phyloP scores from a whole-genome alignment of 148 eudicot genomes.

The Camellia sinensis region DNA sequence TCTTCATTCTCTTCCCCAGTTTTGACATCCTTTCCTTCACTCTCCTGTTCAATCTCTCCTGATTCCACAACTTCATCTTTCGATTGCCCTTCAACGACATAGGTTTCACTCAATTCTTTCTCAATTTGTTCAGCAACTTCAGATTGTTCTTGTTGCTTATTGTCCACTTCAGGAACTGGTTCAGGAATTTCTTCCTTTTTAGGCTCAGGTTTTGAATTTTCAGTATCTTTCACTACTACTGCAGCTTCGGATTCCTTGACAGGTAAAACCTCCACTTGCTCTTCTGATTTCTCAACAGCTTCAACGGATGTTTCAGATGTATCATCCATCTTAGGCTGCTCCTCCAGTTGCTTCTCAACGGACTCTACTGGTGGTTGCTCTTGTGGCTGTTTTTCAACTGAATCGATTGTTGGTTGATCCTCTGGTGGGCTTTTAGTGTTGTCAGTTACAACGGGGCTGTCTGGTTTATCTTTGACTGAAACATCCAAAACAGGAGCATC shows the following conservation, averaged over 20 bases:
- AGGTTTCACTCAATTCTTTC: constrained; percentile 13
- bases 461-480: background rate
- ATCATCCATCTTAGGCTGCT: constrained; percentile 14
- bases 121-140: constrained; percentile 20
- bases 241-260: constrained; percentile 18
- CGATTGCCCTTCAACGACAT: constrained; percentile 7
- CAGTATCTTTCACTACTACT: constrained; percentile 2
- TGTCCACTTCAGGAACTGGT: constrained; percentile 7
- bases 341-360: constrained; percentile 30
- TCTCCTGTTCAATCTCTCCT: background rate
- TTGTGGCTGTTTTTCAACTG: constrained; percentile 6
- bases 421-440: background rate
- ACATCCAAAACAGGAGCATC: background rate
- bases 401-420: background rate
- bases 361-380: constrained; percentile 21
- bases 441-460: constrained; percentile 17
- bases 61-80: constrained; percentile 15
- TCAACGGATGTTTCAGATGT: constrained; percentile 23
- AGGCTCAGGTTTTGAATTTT: constrained; percentile 11
- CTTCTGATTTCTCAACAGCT: constrained; percentile 23
- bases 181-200: constrained; percentile 21
- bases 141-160: constrained; percentile 18
- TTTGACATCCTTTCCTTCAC: constrained; percentile 6
- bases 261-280: constrained; percentile 11
- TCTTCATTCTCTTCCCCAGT: constrained; percentile 25